These are phyloP conservation scores for Guadua angustifolia DNA, from an alignment of 176 grass and related monocot species.

Conservation along the genomic window DNA sequence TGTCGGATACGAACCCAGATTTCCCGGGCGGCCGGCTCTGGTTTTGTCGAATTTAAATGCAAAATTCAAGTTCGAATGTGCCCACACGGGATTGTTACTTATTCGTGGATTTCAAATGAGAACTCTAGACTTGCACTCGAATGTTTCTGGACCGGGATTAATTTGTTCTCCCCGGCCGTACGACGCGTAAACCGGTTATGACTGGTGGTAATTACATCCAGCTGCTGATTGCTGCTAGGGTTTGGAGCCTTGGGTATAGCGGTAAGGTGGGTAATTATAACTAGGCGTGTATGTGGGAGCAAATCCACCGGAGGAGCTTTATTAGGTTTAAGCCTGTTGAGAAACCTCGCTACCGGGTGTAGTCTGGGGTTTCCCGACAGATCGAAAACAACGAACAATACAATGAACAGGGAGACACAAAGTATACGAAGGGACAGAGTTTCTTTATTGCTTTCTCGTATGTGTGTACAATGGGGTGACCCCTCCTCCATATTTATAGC, in stretches of 20 bases:
- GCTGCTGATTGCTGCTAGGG: not conserved
- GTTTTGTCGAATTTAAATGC: not conserved
- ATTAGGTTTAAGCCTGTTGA: too few relatives aligned
- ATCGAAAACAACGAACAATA: too few relatives aligned
- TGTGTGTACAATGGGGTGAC: too few relatives aligned
- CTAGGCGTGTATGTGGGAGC: not conserved
- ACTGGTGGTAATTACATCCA: not conserved
- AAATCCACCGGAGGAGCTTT: too few relatives aligned
- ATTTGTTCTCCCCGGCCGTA: too few relatives aligned
- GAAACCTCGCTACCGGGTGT: too few relatives aligned
- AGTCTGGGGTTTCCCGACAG: too few relatives aligned
- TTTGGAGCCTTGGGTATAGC: not conserved
- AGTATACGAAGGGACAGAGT: too few relatives aligned
- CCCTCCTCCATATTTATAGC: too few relatives aligned
- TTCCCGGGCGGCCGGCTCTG: not conserved
- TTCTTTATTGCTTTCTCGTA: too few relatives aligned
- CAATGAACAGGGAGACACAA: too few relatives aligned
- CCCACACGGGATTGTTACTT: not conserved
- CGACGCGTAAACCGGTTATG: not conserved
- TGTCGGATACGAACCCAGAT: not conserved
- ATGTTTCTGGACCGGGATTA: too few relatives aligned
- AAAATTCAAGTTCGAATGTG: not conserved
- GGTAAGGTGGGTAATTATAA: not conserved
- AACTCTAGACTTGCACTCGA: not conserved
- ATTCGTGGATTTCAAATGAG: not conserved